These are phyloP conservation scores for Candida manassasensis DNA, from an alignment of 805 yeast genomes.

Conservation along the genomic window DNA sequence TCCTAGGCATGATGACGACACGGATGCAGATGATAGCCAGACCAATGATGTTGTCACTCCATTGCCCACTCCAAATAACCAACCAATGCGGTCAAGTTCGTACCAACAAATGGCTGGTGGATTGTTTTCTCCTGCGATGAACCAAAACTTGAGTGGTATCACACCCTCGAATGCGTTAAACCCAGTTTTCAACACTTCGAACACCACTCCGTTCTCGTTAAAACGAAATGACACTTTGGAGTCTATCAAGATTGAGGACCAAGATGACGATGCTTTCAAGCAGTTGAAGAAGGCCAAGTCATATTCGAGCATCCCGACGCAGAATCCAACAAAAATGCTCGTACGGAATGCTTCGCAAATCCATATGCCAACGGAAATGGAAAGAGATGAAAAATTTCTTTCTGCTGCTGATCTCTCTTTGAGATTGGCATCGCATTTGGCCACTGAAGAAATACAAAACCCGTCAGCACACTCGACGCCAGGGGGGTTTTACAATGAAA, in stretches of 20 bases:
- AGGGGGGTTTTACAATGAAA: conserved; percentile 8
- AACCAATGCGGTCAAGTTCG: conserved; percentile 3
- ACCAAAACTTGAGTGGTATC: not conserved
- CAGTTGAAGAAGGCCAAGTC: conserved; percentile 37
- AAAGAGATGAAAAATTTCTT: conserved; percentile 9
- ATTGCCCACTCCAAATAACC: conserved; percentile 15
- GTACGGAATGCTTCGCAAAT: not conserved
- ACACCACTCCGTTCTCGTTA: conserved; percentile 11
- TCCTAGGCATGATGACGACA: conserved; percentile 20
- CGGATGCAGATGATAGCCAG: conserved; percentile 10
- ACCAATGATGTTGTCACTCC: conserved; percentile 21
- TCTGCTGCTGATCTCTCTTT: conserved; percentile 25
- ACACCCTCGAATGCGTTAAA: conserved; percentile 11
- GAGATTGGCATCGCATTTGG: conserved; percentile 19
- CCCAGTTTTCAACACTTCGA: conserved; percentile 2
- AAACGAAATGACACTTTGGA: conserved; percentile 26
- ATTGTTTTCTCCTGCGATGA: not conserved
- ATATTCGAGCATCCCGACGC: conserved; percentile 12
- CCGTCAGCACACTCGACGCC: conserved; percentile 12
- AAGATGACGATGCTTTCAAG: conserved; percentile 41
- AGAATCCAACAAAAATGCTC: not conserved
- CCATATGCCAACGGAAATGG: conserved; percentile 5
- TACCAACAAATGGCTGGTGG: conserved; percentile 2
- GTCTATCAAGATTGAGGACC: conserved; percentile 31
- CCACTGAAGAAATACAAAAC: conserved; percentile 4